Percentiles rank a stretch among this genome's conserved stretches.
Conservation (phyloP, 108 stramenopile species). For the Nitzschia sp. region DNA sequence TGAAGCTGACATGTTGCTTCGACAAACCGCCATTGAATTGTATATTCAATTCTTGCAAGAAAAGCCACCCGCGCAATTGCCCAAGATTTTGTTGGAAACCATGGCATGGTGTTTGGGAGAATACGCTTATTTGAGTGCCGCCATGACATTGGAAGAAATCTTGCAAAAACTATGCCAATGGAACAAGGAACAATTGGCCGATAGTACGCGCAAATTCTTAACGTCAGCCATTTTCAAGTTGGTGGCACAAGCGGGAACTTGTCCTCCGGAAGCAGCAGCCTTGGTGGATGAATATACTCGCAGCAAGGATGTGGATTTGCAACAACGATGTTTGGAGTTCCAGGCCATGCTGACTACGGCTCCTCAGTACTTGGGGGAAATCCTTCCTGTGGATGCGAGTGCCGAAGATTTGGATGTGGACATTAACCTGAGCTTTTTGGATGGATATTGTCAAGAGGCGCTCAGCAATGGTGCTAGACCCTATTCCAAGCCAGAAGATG, state of each 20-base stretch:
- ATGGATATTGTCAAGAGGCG: constrained; percentile 86
- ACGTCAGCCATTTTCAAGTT: constrained; percentile 94
- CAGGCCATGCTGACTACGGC: constrained; percentile 73
- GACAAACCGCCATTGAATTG: constrained; percentile 92
- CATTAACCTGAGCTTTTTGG: constrained; percentile 85
- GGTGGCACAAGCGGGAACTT: constrained; percentile 90
- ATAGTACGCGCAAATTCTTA: constrained; percentile 78
- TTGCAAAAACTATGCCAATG: constrained; percentile 74
- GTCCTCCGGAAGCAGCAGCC: constrained; percentile 82
- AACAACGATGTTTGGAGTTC: constrained; percentile 94
- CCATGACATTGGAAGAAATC: constrained; percentile 65
- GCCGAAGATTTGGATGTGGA: constrained; percentile 94
- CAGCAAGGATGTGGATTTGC: constrained; percentile 87
- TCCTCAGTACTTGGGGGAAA: constrained; percentile 78
- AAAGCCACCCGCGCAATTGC: constrained; percentile 66
- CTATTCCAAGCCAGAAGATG: constrained; percentile 84
- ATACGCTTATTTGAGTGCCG: constrained; percentile 90
- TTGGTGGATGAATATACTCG: constrained; percentile 88
- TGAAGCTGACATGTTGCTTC: constrained; percentile 85
- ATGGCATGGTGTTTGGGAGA: constrained; percentile 99
- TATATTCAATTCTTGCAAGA: constrained; percentile 79
- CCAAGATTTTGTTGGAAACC: constrained; percentile 87
- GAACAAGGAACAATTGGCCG: constrained; percentile 37
- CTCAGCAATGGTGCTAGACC: constrained; percentile 83
- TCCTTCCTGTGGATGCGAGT: constrained; percentile 95